Conservation (phyloP, 139 green algal genomes). For the Marvania coccoides region DNA sequence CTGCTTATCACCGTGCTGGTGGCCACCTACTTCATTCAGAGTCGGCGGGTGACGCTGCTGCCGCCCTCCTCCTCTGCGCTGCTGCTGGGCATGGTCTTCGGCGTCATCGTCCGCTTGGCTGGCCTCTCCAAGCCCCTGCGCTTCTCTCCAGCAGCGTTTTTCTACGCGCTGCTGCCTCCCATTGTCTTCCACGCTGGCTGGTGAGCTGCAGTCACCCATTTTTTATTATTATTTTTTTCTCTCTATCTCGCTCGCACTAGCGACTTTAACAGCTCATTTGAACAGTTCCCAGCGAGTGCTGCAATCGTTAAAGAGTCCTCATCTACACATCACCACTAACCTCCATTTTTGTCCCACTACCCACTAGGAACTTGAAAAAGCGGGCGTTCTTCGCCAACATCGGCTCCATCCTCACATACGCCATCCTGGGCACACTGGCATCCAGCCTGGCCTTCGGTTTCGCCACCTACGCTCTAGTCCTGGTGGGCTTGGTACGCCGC, state of each 20-base stretch:
- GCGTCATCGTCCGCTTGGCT: constrained; percentile 10
- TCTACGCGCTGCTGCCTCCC: constrained; percentile 64
- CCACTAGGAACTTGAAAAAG: constrained; percentile 35
- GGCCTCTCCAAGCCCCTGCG: constrained; percentile 28
- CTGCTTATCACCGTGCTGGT: constrained; percentile 39
- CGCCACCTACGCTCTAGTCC: constrained; percentile 47
- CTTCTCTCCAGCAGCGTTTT: constrained; percentile 41
- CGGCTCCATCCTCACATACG: constrained; percentile 27
- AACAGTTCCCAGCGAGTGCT: too few relatives aligned
- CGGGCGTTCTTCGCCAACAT: constrained; percentile 35
- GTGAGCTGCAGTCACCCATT: too few relatives aligned
- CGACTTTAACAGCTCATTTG: too few relatives aligned
- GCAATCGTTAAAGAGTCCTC: too few relatives aligned
- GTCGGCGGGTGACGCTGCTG: constrained; percentile 18
- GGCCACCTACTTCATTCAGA: constrained; percentile 44
- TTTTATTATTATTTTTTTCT: too few relatives aligned
- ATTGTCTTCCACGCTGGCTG: constrained; percentile 71
- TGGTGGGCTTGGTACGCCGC: constrained; percentile 31
- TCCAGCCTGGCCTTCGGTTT: constrained; percentile 51
- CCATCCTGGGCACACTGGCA: constrained; percentile 52
- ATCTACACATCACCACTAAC: too few relatives aligned
- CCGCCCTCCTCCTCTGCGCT: constrained; percentile 41
- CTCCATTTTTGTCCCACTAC: too few relatives aligned
- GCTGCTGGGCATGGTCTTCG: constrained; percentile 35
- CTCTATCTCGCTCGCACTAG: too few relatives aligned